Base-by-base conservation (phyloP, 2,329 filamentous ascomycete species). In the Sporothrix phasma region DNA sequence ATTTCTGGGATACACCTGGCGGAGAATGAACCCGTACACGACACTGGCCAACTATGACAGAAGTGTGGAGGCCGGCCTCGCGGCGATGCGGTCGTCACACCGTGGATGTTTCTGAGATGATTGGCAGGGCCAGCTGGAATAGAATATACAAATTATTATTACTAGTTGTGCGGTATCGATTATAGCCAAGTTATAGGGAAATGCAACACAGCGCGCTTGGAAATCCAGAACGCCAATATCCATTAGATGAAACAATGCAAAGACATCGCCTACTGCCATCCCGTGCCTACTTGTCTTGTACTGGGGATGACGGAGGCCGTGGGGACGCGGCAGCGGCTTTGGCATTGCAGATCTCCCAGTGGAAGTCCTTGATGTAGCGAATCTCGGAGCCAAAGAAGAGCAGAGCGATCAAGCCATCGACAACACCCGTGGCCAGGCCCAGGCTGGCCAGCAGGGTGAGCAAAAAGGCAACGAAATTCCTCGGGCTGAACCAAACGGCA, bases 1-100 rank as follows among this genome's bases (percentile, higher is more conserved):
- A 0, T 97, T 97, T 74, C 76, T 95, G 66, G 93, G 93, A 0
- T 99, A 99, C 73, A 90, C 89, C 1, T 97, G 94, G 80, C 83
- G 86, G 13, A 79, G 86, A 54, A 79, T 79, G 64, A 67, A 66
- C 60, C 64, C 65, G 15, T 56, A 51, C 39, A 62, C 61, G 11
- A 29, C 34, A 41, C 63, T 43, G 43, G 62, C 37, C 17, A 19
- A 15, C 13, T n/a, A 24, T 13, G 19, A 53, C 31, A 47, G 39
- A 15, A 56, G 26, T 24, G 37, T 31, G n/a, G 59, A 37, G 4
- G 39, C 29, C 3, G 67, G 70, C 59, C 59, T 67, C 6, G 66
- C 63, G 17, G 60, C 66, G 3, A n/a, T 68, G 54, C 64, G 67
- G 34, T 65, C 68, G 3, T 58, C 70, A 51, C 64, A 71, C 13